phyloP scores from a whole-genome alignment of 805 yeast species.

The Cyberlindnera subsufficiens region DNA sequence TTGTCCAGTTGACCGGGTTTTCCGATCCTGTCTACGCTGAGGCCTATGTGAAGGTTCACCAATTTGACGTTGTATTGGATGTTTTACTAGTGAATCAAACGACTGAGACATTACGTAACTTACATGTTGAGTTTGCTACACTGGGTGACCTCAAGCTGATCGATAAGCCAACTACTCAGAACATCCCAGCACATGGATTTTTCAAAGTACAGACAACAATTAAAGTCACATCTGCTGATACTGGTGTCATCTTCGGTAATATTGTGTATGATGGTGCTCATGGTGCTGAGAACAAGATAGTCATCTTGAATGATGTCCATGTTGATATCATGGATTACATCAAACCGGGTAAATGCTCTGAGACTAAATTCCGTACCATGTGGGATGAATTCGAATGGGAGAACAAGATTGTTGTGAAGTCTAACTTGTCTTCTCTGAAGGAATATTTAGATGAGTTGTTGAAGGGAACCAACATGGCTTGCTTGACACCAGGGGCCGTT shows the following conservation, averaged over 20 bases:
- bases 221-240: slow-evolving; percentile 94
- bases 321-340: slow-evolving; percentile 97
- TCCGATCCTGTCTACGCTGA: slow-evolving; percentile 98
- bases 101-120: slow-evolving; percentile 78
- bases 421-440: slow-evolving; percentile 59
- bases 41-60: slow-evolving; percentile 93
- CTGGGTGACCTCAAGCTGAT: slow-evolving; percentile 93
- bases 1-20: slow-evolving; percentile 94
- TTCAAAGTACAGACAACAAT: slow-evolving; percentile 83
- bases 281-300: slow-evolving; percentile 83
- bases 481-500: slow-evolving; percentile 89
- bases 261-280: slow-evolving; percentile 95
- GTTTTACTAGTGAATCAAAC: slow-evolving; percentile 95
- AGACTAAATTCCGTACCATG: slow-evolving; percentile 89
- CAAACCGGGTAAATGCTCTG: slow-evolving; percentile 89
- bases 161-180: slow-evolving; percentile 83
- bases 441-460: slow-evolving; percentile 73
- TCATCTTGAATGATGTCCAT: slow-evolving; percentile 89
- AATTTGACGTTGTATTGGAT: slow-evolving; percentile 91
- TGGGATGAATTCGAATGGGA: slow-evolving; percentile 97
- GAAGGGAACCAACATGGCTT: slow-evolving; percentile 86
- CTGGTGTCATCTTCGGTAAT: slow-evolving; percentile 97
- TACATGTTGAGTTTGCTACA: slow-evolving; percentile 92
- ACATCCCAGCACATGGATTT: slow-evolving; percentile 97
- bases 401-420: slow-evolving; percentile 60